Conservation (phyloP, 129 eudicot species). For the Ambrosia artemisiifolia region DNA sequence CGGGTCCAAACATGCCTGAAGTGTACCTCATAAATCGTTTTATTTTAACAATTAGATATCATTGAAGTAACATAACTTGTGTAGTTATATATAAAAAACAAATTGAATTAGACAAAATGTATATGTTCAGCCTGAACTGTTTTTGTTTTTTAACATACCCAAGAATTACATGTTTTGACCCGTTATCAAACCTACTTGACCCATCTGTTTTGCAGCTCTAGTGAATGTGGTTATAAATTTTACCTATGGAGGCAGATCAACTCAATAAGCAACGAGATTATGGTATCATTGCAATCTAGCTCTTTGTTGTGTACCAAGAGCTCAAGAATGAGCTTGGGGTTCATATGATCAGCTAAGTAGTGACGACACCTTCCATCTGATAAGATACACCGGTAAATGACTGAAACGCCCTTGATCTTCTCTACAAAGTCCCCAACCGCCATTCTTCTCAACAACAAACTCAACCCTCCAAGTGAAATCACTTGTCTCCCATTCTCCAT, state of each 20-base stretch:
- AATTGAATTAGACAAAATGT: not conserved
- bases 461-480: constrained; percentile 63
- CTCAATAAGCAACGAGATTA: constrained; percentile 52
- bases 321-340: constrained; percentile 43
- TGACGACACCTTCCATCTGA: constrained; percentile 81
- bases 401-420: constrained; percentile 43
- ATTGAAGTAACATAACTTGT: not conserved
- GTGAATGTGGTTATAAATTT: not conserved
- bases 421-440: constrained; percentile 50
- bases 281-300: constrained; percentile 19
- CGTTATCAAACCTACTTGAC: not conserved
- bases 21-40: not conserved
- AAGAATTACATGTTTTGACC: constrained; percentile 6
- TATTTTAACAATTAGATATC: not conserved
- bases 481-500: constrained; percentile 58
- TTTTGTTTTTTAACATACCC: not conserved
- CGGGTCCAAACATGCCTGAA: not conserved
- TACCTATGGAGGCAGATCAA: constrained; percentile 69
- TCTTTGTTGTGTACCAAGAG: constrained; percentile 41
- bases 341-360: constrained; percentile 52
- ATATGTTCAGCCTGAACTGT: not conserved
- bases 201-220: not conserved
- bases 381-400: constrained; percentile 46
- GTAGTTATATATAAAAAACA: not conserved
- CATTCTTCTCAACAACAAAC: constrained; percentile 58